A percentile compares a stretch with the other conserved stretches of the same genome.
Evolutionary conservation across 1,139 yeast species (phyloP).

Genomic region (Suhomyces maxii): DNA sequence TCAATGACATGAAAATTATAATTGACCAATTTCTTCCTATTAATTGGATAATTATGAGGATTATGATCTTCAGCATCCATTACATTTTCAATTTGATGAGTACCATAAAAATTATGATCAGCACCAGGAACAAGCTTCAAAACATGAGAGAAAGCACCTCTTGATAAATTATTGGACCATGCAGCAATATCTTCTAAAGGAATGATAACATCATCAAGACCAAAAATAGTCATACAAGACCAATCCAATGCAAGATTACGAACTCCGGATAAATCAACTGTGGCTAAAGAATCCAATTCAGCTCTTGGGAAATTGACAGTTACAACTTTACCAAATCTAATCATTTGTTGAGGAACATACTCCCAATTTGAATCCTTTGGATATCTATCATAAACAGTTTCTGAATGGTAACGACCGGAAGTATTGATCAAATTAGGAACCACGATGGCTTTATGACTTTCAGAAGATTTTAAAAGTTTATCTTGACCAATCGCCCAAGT

Average conservation of each 20-base stretch:
- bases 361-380: slow-evolving; percentile 20
- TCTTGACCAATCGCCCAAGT: slow-evolving; percentile 61
- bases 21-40: slow-evolving; percentile 47
- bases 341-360: slow-evolving; percentile 25
- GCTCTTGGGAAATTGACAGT: slow-evolving; percentile 41
- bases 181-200: slow-evolving; percentile 62
- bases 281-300: slow-evolving; percentile 59
- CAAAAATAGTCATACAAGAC: slow-evolving; percentile 69
- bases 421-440: slow-evolving; percentile 73
- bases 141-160: slow-evolving; percentile 52
- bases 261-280: slow-evolving; percentile 47
- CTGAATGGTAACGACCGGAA: slow-evolving; percentile 57
- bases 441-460: slow-evolving; percentile 29
- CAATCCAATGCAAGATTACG: slow-evolving; percentile 45
- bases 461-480: slow-evolving; percentile 25
- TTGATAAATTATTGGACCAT: slow-evolving; percentile 56
- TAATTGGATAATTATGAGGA: slow-evolving; percentile 44
- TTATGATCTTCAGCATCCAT: slow-evolving; percentile 32
- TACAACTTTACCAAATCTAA: slow-evolving; percentile 51
- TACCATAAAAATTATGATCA: slow-evolving; percentile 78
- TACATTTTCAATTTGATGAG: slow-evolving; percentile 30
- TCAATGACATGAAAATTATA: slow-evolving; percentile 59
- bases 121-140: slow-evolving; percentile 64
- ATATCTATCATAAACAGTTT: slow-evolving; percentile 40
- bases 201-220: slow-evolving; percentile 63